Evolutionary conservation across 345 rosid genomes (phyloP).

Genomic region (Sisymbrium irio): DNA sequence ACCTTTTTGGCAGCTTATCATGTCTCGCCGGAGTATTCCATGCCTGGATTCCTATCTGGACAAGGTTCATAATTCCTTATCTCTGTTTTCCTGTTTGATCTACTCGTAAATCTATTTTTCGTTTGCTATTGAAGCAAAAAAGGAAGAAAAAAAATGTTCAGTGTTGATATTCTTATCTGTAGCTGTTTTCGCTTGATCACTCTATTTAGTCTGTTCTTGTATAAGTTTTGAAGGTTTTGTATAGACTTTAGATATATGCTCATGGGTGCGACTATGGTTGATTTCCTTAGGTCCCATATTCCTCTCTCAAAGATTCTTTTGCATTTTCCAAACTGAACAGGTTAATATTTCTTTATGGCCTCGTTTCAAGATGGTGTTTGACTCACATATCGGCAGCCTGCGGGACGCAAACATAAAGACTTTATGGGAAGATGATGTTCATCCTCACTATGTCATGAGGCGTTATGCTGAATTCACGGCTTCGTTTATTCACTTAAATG

Average conservation of each 20-base stretch:
- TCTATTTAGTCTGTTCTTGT: no score
- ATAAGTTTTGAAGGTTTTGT: neutral
- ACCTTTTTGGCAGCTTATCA: constrained; percentile 56
- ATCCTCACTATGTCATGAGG: constrained; percentile 98
- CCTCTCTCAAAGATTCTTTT: constrained; percentile 1
- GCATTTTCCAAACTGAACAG: constrained; percentile 43
- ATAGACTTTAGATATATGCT: constrained; percentile 1
- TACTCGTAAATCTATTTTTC: neutral
- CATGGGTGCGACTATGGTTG: neutral
- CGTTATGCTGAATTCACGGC: constrained; percentile 97
- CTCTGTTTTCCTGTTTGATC: neutral
- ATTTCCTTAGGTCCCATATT: constrained; percentile 6
- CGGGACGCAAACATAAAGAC: constrained; percentile 82
- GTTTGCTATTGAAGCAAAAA: neutral
- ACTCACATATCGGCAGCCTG: constrained; percentile 79
- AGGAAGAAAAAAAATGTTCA: neutral
- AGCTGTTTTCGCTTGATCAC: no score
- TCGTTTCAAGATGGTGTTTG: constrained; percentile 93
- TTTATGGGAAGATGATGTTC: constrained; percentile 95
- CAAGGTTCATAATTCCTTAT: constrained; percentile 51
- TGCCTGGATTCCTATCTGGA: constrained; percentile 96
- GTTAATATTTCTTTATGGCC: constrained; percentile 96
- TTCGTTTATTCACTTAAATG: constrained; percentile 91
- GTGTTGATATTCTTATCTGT: neutral
- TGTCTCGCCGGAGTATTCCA: constrained; percentile 90